Base-by-base conservation (phyloP, 768 basidiomycete species). In the Tricholoma terreum region DNA sequence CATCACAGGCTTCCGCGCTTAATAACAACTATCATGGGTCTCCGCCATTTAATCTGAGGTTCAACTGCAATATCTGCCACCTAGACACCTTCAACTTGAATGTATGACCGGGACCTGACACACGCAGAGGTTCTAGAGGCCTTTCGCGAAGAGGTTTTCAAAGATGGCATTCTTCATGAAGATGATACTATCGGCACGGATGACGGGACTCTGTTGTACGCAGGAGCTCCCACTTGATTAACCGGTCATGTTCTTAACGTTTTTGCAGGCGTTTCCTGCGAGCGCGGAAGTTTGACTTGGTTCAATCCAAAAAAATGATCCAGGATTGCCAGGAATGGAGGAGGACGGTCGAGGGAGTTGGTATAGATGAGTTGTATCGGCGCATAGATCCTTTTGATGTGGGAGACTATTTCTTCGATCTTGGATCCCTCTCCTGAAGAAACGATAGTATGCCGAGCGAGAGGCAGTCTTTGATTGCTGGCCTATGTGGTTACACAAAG, bases 401-500 rank as follows among this genome's bases (percentile, higher is more conserved):
- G 62, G 70, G 87, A 73, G 11, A 31, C 50, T 17, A 33, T 30
- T 22, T 36, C 6, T 38, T 19, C 36, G 30, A 40, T 43, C 30
- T 22, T 50, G 19, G n/a, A 6, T 5, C 11, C 19, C 42, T 17
- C 27, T 17, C 27, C 50, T 52, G 56, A 24, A 56, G 11, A 17
- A 4, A 10, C 27, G 33, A 43, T 51, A 91, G 89, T 91, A 84
- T 63, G 86, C 86, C 1, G 86, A 84, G 60, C 82, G 89, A 43
- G 78, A 83, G 52, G 78, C 80, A 1, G 82, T 90, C 6, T 89
- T 89, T 61, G 82, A 87, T 52, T 84, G 81, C 59, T 91, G 89
- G 89, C 87, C 87, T 3, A 81, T 90, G 76, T 89, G 81, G 75
- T 90, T 87, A 63, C 89, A 91, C 69, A 90, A 89, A 75, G 87